Base-by-base conservation (phyloP, 805 yeast genomes). In the Candida sonorensis region DNA sequence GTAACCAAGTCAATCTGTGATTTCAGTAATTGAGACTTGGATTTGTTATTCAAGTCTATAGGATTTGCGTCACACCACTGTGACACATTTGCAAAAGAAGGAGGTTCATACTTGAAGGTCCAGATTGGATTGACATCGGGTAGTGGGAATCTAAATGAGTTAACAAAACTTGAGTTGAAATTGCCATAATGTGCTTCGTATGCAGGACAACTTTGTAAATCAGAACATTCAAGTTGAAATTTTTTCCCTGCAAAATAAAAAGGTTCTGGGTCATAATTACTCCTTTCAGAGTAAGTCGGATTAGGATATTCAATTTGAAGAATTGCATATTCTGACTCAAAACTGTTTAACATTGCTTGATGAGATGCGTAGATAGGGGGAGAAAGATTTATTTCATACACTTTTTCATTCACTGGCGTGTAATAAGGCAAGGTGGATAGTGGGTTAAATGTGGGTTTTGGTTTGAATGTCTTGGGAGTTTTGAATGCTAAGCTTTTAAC, bases 211-310 rank as follows among this genome's bases (percentile, higher is more conserved):
- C n/a, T n/a, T n/a, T n/a, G n/a, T n/a, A n/a, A 22, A 33, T 68
- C 61, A 3, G 53, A 44, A 0, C 76, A 69, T 10, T 56, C 52
- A 1, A 82, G 54, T 1, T 56, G 59, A 39, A 77, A 75, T 41
- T 69, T 73, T 38, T 67, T 74, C 5, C 87, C 88, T 1, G 88
- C 88, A 55, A 75, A 78, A 1, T 72, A 55, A 34, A 80, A 69
- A 0, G 90, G 78, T 9, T 55, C 53, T 5, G 53, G 46, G 2
- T 73, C 78, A 6, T 69, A 58, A 43, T 84, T 88, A 1, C 53
- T 46, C 0, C 61, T 44, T 11, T 68, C 64, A 17, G 77, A 68
- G 44, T 75, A 88, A 42, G 58, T 75, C 0, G 96, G 94, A 40
- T 73, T 81, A 1, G 45, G 36, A 48, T 81, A 79, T 10, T 75